A percentile compares a stretch with the other conserved stretches of the same genome.
Evolutionary conservation across 306 rosid species (phyloP).

Genomic region (Canavalia gladiata): DNA sequence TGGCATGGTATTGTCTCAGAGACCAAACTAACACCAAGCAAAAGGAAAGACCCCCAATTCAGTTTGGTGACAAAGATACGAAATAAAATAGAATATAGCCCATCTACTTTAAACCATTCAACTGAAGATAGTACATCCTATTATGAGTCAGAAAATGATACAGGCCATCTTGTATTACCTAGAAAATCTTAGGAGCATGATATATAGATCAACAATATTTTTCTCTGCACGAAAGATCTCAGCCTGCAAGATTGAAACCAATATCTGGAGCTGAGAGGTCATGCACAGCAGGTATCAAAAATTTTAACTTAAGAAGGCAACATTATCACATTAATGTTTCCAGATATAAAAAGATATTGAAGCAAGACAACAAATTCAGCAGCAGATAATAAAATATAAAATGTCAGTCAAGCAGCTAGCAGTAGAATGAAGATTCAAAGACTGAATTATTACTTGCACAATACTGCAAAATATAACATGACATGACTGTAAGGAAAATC

Average conservation of each 20-base stretch:
- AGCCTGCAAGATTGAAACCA: slow-evolving; percentile 67
- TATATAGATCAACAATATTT: slow-evolving; percentile 81
- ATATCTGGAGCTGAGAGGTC: slow-evolving; percentile 31
- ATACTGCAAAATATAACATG: background rate
- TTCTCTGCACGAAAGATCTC: slow-evolving; percentile 85
- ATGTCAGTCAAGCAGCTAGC: slow-evolving; percentile 10
- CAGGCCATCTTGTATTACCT: slow-evolving; percentile 58
- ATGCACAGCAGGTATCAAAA: slow-evolving; percentile 36
- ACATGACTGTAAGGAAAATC: slow-evolving; percentile 1
- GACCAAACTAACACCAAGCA: slow-evolving; percentile 69
- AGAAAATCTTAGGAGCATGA: slow-evolving; percentile 88
- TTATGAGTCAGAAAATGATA: background rate
- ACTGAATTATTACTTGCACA: slow-evolving; percentile 2
- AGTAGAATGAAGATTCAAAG: slow-evolving; percentile 9
- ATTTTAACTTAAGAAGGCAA: background rate
- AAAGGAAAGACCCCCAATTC: slow-evolving; percentile 31
- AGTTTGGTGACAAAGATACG: slow-evolving; percentile 32
- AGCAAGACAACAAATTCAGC: slow-evolving; percentile 20
- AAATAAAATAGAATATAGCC: slow-evolving; percentile 11
- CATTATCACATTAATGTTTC: background rate
- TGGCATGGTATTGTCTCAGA: slow-evolving; percentile 88
- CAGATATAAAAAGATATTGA: slow-evolving; percentile 4
- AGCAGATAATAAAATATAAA: slow-evolving; percentile 12
- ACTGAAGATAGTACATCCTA: background rate
- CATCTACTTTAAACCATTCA: slow-evolving; percentile 17